phyloP scores from a whole-genome alignment of 805 yeast genomes.

The Diddensiella transvaalensis region DNA sequence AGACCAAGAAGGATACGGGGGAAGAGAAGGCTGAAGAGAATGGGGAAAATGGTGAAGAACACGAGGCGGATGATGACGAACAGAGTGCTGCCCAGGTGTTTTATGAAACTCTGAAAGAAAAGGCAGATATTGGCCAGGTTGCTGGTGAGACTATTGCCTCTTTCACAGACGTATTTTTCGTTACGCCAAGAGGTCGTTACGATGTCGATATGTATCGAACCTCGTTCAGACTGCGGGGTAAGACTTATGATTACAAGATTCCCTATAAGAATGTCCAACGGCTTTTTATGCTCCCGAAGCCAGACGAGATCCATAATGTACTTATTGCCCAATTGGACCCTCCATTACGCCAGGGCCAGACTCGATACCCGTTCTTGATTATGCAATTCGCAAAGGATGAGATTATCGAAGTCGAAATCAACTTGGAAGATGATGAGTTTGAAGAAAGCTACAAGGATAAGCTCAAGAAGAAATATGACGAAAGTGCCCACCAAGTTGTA shows the following conservation, averaged over 20 bases:
- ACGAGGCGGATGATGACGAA: slow-evolving; percentile 40
- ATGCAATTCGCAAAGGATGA: slow-evolving; percentile 88
- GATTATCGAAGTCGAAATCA: slow-evolving; percentile 84
- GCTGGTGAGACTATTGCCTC: slow-evolving; percentile 95
- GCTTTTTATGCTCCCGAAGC: slow-evolving; percentile 87
- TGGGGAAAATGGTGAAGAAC: slow-evolving; percentile 36
- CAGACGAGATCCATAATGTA: slow-evolving; percentile 88
- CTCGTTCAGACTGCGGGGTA: slow-evolving; percentile 89
- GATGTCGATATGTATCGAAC: slow-evolving; percentile 90
- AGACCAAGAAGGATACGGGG: slow-evolving; percentile 23
- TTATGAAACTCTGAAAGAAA: slow-evolving; percentile 86
- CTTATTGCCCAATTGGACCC: slow-evolving; percentile 91
- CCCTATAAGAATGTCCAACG: slow-evolving; percentile 88
- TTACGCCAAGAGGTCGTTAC: slow-evolving; percentile 98
- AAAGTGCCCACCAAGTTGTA: slow-evolving; percentile 80
- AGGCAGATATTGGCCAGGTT: slow-evolving; percentile 90
- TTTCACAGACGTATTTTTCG: slow-evolving; percentile 82
- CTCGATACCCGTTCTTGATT: slow-evolving; percentile 88
- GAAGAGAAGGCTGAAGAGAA: slow-evolving; percentile 32
- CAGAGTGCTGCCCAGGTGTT: slow-evolving; percentile 77
- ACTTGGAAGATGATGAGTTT: slow-evolving; percentile 78
- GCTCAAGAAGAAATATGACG: slow-evolving; percentile 70
- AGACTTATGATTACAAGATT: slow-evolving; percentile 94
- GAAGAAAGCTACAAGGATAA: slow-evolving; percentile 70
- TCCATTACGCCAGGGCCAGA: slow-evolving; percentile 97